Evolutionary conservation across 257 asterid genomes (phyloP).

Genomic region (Linaria vulgaris): DNA sequence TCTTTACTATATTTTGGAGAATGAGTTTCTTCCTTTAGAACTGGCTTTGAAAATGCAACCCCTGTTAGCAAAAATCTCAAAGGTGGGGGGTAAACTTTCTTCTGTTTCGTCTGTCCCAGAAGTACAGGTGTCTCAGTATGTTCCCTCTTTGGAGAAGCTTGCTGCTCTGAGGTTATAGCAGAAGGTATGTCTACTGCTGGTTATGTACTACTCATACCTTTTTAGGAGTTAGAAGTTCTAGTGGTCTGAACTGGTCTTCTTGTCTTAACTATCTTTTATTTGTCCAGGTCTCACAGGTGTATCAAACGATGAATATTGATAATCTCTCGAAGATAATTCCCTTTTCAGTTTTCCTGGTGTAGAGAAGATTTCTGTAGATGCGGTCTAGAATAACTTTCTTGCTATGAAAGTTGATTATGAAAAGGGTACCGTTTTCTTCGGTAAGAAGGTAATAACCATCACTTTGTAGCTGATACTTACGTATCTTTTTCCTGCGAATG

Average conservation of each 20-base stretch:
- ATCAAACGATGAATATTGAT: conserved; percentile 73
- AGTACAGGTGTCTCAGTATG: conserved; percentile 59
- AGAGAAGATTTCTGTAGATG: conserved; percentile 88
- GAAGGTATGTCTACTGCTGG: conserved; percentile 45
- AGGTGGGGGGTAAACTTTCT: conserved; percentile 76
- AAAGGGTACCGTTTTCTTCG: conserved; percentile 78
- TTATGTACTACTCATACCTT: not conserved
- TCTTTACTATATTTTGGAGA: conserved; percentile 66
- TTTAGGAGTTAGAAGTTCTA: not conserved
- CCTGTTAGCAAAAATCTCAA: conserved; percentile 58
- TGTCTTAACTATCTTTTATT: conserved; percentile 16
- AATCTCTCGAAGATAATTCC: conserved; percentile 65
- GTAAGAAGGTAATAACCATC: conserved; percentile 61
- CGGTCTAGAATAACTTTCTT: conserved; percentile 66
- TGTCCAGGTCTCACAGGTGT: conserved; percentile 81
- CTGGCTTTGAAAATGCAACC: conserved; percentile 75
- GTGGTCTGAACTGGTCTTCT: conserved; percentile 1
- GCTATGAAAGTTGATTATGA: conserved; percentile 73
- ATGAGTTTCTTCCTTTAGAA: conserved; percentile 67
- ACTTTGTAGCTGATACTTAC: conserved; percentile 8
- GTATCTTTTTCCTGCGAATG: too few species aligned
- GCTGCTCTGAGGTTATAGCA: conserved; percentile 84
- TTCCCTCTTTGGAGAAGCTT: conserved; percentile 76
- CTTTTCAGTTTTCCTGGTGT: conserved; percentile 65
- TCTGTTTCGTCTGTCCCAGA: conserved; percentile 78